Evolutionary conservation across 2,329 filamentous ascomycete genomes (phyloP), one percentile per base, ranked within the genome.

Genomic region (Colletotrichum magnum): DNA sequence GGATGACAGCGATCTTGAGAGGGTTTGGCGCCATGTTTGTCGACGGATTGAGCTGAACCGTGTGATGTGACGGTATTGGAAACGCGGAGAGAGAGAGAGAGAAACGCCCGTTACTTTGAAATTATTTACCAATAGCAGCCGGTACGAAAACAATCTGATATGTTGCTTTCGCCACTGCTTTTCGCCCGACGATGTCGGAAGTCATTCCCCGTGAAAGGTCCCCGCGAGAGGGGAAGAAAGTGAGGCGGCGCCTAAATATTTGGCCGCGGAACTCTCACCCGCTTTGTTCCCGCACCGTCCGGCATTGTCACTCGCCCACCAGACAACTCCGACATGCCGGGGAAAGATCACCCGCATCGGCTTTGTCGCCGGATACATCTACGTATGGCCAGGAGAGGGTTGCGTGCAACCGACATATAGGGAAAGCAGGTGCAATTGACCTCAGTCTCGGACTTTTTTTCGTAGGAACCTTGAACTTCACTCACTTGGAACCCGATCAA

Each of bases 1-100:
- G 89, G 63, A 93, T 91, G 36, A 84, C 86, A n/a, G 90, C 90
- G 70, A 92, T 89, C 52, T 66, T 66, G 28, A 70, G 58, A 16
- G 60, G 13, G 9, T 67, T 64, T 12, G 53, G 24, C 59, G 68
- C 18, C 52, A 70, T 68, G 18, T 64, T 6, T 10, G 32, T 36
- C 10, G 32, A 10, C 3, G 32, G 32, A 36, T 12, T 36, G 7
- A 36, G 7, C 32, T 36, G 32, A 9, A 10, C 32, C 7, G 32
- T 10, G 32, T 43, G 51, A 12, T 57, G 24, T 45, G 39, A 15
- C n/a, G 21, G 13, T 64, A 7, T 9, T 51, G 36, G 51, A n/a
- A 24, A 18, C 45, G 21, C 16, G 41, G 41, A 5, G 13, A n/a
- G 6, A 12, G 41, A 15, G 41, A 43, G 13, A 15, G 32, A 36